Evolutionary conservation across 805 yeast species (phyloP).

Genomic region (Vanderwaltozyma polyspora): DNA sequence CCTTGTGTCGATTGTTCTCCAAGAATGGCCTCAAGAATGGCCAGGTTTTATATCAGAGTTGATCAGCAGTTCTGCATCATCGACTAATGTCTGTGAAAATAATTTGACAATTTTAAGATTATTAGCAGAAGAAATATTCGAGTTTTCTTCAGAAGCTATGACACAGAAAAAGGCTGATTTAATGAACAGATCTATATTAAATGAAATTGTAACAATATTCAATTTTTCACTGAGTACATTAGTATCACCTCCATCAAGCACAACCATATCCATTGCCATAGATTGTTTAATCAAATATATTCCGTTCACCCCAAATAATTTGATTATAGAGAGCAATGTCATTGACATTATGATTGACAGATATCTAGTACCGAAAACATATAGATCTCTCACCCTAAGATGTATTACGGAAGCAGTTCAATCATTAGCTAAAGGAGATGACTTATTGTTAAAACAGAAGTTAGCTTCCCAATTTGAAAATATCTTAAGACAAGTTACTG

Average conservation of each 20-base stretch:
- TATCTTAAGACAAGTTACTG: too few species aligned
- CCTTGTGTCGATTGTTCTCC: constrained; percentile 82
- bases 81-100: constrained; percentile 89
- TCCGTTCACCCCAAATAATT: constrained; percentile 86
- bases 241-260: constrained; percentile 67
- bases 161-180: constrained; percentile 83
- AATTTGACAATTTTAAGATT: constrained; percentile 82
- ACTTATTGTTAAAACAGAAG: too few species aligned
- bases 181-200: constrained; percentile 68
- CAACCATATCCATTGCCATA: constrained; percentile 69
- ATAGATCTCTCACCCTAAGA: too few species aligned
- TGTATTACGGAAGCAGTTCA: too few species aligned
- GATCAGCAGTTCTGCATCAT: constrained; percentile 66
- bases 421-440: too few species aligned
- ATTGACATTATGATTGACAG: too few species aligned
- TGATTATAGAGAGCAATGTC: constrained; percentile 77
- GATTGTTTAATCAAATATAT: constrained; percentile 68
- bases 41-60: constrained; percentile 90
- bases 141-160: constrained; percentile 81
- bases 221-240: constrained; percentile 82
- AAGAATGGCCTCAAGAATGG: constrained; percentile 98
- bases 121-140: constrained; percentile 88
- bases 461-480: too few species aligned
- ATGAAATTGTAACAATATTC: constrained; percentile 85
- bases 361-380: too few species aligned